Conservation (phyloP, 345 rosid species). For the Microthlaspi erraticum region DNA sequence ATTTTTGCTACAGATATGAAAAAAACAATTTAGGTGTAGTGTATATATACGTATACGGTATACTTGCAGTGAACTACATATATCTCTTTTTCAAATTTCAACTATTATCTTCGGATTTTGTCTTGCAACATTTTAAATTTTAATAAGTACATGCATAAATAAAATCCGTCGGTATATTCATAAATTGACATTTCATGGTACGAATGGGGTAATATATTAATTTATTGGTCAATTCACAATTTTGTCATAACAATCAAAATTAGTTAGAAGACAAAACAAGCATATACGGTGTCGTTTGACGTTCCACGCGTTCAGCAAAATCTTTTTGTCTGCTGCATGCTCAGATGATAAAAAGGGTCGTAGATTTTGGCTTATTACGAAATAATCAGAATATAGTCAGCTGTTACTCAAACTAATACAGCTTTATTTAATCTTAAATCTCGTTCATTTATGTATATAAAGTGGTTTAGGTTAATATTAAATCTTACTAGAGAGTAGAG, state of each 20-base stretch:
- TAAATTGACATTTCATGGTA: slow-evolving; percentile 42
- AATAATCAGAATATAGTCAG: slow-evolving; percentile 38
- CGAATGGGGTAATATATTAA: slow-evolving; percentile 20
- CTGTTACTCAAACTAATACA: slow-evolving; percentile 3
- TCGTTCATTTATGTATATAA: neutral
- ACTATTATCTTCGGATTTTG: neutral
- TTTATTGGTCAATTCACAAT: slow-evolving; percentile 36
- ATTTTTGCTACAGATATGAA: neutral
- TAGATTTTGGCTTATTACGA: slow-evolving; percentile 36
- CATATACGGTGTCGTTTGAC: slow-evolving; percentile 30
- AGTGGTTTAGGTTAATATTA: slow-evolving; percentile 21
- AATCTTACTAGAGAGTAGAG: slow-evolving; percentile 14
- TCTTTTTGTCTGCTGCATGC: slow-evolving; percentile 37
- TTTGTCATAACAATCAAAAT: slow-evolving; percentile 35
- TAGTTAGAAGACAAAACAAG: slow-evolving; percentile 32
- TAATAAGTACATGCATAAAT: slow-evolving; percentile 29
- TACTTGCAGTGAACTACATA: slow-evolving; percentile 3
- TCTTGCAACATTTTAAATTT: slow-evolving; percentile 7
- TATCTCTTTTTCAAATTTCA: slow-evolving; percentile 18
- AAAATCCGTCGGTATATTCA: slow-evolving; percentile 35
- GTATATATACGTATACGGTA: no score
- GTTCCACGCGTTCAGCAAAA: slow-evolving; percentile 39
- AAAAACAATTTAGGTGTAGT: neutral
- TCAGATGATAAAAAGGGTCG: slow-evolving; percentile 18
- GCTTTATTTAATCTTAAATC: neutral